Evolutionary conservation across 1,139 yeast species (phyloP), one percentile per base, ranked within the genome.

Genomic region (Geotrichum carabidarum): DNA sequence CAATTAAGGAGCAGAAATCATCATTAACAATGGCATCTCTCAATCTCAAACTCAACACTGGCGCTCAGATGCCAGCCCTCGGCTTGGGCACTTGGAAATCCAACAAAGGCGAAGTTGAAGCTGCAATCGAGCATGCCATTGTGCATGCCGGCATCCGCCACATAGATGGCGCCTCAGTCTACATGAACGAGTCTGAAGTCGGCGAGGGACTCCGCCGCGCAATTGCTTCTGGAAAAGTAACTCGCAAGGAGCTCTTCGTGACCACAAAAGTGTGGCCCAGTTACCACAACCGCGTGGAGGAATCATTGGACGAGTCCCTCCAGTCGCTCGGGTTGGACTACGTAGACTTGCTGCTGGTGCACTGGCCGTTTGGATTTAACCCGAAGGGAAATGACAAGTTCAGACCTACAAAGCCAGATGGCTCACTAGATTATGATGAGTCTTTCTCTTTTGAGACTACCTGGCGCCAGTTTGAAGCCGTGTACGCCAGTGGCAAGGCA

Each of bases 241-340:
- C 48, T 7, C 64, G 96, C 71, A 84, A 83, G 58, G 94, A 87
- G 48, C 71, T 88, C 61, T 82, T 82, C 68, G 75, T 87, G 62
- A 85, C 86, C 48, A 84, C 95, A 55, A 88, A 88, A 73, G 75
- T 86, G 64, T 87, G 95, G 94, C 87, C 86, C 77, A 76, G 73
- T 62, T 84, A 68, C 77, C 95, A 86, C 48, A 75, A 78, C 63
- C 74, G 81, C 52, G 84, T 83, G 22, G 83, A 71, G 48, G 74
- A 68, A 43, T 87, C 86, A 4, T 72, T 89, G 56, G 79, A 84
- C 50, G 71, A 68, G 51, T 83, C 94, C 2, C 76, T 91, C 65
- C 68, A 78, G 63, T 81, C 82, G 64, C 74, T 90, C 63, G 84
- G 85, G 1, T 72, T 87, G 62, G 95, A 86, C 53, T 90, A 90